phyloP scores from a whole-genome alignment of 495 filamentous ascomycete species.

The Aspergillus mulundensis region DNA sequence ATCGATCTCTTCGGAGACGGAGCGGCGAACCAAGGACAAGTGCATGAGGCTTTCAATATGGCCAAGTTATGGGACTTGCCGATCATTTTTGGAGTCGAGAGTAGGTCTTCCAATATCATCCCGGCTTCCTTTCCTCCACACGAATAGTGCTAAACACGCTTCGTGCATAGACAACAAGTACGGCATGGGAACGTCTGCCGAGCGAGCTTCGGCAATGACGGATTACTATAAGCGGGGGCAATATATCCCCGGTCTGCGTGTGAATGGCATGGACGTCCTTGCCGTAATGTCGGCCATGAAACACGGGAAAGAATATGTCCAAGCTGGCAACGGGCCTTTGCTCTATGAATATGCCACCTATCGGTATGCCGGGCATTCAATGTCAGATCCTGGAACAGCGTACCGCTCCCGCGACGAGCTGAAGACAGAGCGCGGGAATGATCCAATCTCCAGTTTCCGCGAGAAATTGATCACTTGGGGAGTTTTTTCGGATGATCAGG shows the following conservation, averaged over 20 bases:
- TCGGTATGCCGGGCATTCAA: conserved; percentile 86
- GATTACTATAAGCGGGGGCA: conserved; percentile 70
- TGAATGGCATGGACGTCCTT: conserved; percentile 95
- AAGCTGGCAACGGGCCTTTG: conserved; percentile 74
- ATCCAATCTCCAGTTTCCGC: conserved; percentile 87
- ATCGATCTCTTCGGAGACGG: too few relatives aligned
- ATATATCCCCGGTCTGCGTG: conserved; percentile 91
- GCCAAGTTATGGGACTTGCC: too few relatives aligned
- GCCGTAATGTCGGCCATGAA: conserved; percentile 83
- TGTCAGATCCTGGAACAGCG: too few relatives aligned
- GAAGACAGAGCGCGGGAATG: too few relatives aligned
- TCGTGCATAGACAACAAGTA: conserved; percentile 80
- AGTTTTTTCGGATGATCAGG: conserved; percentile 80
- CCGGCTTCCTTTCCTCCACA: too few relatives aligned
- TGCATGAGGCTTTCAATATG: too few relatives aligned
- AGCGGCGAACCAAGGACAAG: too few relatives aligned
- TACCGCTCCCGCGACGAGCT: too few relatives aligned
- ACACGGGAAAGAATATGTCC: conserved; percentile 76
- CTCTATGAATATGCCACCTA: conserved; percentile 94
- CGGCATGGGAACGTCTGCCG: conserved; percentile 74
- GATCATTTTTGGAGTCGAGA: too few relatives aligned
- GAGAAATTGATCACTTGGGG: conserved; percentile 85
- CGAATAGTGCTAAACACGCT: conserved; percentile 21
- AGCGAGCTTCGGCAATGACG: conserved; percentile 1
- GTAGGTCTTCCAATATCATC: too few relatives aligned